Evolutionary conservation across 73 alveolate genomes (phyloP), one percentile per base, ranked within the genome.

Genomic region (Paramecium bursaria): DNA sequence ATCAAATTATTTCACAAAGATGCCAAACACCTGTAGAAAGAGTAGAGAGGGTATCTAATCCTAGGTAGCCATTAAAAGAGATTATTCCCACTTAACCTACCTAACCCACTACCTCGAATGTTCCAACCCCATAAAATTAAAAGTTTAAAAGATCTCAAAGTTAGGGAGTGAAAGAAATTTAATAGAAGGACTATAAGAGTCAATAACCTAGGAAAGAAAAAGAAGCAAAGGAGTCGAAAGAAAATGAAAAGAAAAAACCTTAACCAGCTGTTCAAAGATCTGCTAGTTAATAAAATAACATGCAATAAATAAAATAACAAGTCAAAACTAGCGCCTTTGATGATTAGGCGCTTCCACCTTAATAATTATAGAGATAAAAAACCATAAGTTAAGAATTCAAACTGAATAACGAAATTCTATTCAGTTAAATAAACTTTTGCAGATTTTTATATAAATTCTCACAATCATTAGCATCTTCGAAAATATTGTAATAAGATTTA

Each of bases 381-480:
- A 35, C 82, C 2, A 67, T 67, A 0, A 67, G 60, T 13, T 19
- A 17, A 1, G 76, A 57, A 0, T 57, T 26, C 3, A 57, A 57
- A 29, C 15, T 29, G 39, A 57, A 57, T 57, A 57, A 57, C 7
- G 76, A 57, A 29, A 57, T 57, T 26, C 14, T 57, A 29, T 57
- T 57, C 49, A 29, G 50, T 57, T 57, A 57, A 29, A 57, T 57
- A 33, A 57, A 57, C 31, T 57, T 26, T 44, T 57, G 76, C 31
- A 33, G 76, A 25, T 57, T 57, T 21, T 44, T 57, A 6, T 57
- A 57, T 57, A 57, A 57, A 27, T 57, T 57, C 31, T 57, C 76
- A 29, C 31, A 57, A 29, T 13, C 21, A 13, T 57, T 57, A 21
- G 76, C 76, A 29, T 17, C 17, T 11, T 57, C 15, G 0, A 57